Evolutionary conservation across 768 basidiomycete species (phyloP).

Genomic region (Erythrobasidium yunnanense): DNA sequence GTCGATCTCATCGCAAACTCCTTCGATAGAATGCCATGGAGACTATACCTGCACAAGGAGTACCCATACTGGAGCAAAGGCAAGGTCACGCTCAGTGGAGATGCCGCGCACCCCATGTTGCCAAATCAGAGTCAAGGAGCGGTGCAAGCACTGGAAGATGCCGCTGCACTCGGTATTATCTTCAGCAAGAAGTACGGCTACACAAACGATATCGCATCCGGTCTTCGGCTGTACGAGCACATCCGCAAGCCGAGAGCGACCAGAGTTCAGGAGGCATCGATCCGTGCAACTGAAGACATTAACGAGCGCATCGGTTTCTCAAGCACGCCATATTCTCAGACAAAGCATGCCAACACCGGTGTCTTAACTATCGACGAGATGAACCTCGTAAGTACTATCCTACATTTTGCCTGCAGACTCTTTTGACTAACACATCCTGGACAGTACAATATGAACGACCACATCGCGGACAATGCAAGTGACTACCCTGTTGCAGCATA

Average conservation of each 20-base stretch:
- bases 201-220: constrained; percentile 31
- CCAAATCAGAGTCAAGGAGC: constrained; percentile 51
- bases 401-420: background rate
- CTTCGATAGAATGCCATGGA: constrained; percentile 38
- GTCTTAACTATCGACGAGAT: constrained; percentile 25
- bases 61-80: constrained; percentile 39
- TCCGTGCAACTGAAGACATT: constrained; percentile 35
- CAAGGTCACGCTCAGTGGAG: constrained; percentile 51
- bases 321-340: constrained; percentile 22
- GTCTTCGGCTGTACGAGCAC: constrained; percentile 33
- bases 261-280: constrained; percentile 30
- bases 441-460: too few relatives aligned
- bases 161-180: constrained; percentile 52
- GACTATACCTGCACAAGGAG: constrained; percentile 33
- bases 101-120: constrained; percentile 55
- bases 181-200: constrained; percentile 45
- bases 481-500: background rate
- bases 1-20: constrained; percentile 32
- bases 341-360: constrained; percentile 19
- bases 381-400: constrained; percentile 23
- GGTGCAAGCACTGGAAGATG: constrained; percentile 54
- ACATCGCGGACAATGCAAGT: too few relatives aligned
- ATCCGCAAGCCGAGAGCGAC: constrained; percentile 35
- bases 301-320: constrained; percentile 37
- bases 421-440: background rate